Evolutionary conservation across 208 protist species (phyloP), one percentile per base, ranked within the genome.

Genomic region (Leishmania mexicana): DNA sequence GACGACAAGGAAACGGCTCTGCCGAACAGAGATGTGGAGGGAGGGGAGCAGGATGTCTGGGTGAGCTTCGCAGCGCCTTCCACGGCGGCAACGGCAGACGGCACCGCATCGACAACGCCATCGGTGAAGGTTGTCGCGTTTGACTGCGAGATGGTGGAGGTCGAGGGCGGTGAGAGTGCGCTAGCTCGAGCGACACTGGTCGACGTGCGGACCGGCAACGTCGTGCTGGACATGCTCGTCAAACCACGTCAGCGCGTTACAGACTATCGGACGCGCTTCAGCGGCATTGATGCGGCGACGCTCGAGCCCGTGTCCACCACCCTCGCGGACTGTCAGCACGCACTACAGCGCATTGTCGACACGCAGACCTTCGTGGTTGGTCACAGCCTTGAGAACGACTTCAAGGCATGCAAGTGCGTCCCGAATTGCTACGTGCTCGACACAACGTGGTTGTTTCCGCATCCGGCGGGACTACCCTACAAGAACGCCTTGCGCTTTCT

Each of bases 301-400:
- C 88, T 99, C 15, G 67, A 84, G 3, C 81, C 85, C 40, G 95
- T 98, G 13, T 86, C 84, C 19, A 94, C 87, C 10, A 95, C 87
- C 8, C 83, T 98, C 24, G 67, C 80, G 45, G 91, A 98, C 57
- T 97, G 92, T 38, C 97, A 98, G 72, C 58, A 40, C 7, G 81
- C 87, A n/a, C 80, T 98, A 49, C 81, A 87, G 67, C 60, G 49
- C 47, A 75, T 92, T 31, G 88, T 98, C 70, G 83, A 89, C 75
- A 83, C 86, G 0, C 83, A 96, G 7, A 97, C 96, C 2, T 98
- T 98, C 80, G 78, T 99, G 15, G 85, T 99, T 0, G 98, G 98
- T 1, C 98, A 99, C 85, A 96, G 90, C 79, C 83, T 99, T 0
- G 95, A 99, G 77, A 99, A 99, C 83, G 98, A 99, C 88, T 95